Percentiles rank a stretch among this genome's conserved stretches.
Evolutionary conservation across 768 basidiomycete species (phyloP).

Genomic region (Lactarius trivialis): DNA sequence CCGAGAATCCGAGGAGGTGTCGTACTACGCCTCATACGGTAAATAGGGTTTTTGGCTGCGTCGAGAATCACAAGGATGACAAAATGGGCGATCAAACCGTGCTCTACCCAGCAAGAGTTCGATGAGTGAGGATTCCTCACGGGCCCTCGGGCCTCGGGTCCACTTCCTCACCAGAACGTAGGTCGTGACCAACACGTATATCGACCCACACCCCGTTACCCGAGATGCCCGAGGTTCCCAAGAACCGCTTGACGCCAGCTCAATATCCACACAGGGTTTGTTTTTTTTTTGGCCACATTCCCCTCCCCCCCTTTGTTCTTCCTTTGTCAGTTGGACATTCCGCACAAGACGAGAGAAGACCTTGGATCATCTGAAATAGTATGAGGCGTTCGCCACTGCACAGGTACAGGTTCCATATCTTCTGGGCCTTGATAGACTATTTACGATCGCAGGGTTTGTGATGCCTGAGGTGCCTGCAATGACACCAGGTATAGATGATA

Average conservation of each 20-base stretch:
- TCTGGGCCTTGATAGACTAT: constrained; percentile 50
- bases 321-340: constrained; percentile 4
- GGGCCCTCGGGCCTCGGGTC: neutral
- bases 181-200: too few species aligned
- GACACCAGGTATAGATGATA: constrained; percentile 46
- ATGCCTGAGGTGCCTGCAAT: neutral
- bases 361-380: neutral
- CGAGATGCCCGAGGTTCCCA: neutral
- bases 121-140: neutral
- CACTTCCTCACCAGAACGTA: too few species aligned
- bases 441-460: neutral
- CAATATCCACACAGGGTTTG: neutral
- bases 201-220: neutral
- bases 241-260: too few species aligned
- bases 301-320: neutral
- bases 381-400: constrained; percentile 30
- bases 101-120: neutral
- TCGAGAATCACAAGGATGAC: neutral
- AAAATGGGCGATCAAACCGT: neutral
- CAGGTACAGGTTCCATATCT: constrained; percentile 34
- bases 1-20: neutral
- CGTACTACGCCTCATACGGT: neutral
- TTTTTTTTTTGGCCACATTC: constrained; percentile 4
- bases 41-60: neutral
- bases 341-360: neutral